A percentile compares a stretch with the other conserved stretches of the same genome.
Evolutionary conservation across 2,329 filamentous ascomycete species (phyloP).

Genomic region (Scytalidium sp.): DNA sequence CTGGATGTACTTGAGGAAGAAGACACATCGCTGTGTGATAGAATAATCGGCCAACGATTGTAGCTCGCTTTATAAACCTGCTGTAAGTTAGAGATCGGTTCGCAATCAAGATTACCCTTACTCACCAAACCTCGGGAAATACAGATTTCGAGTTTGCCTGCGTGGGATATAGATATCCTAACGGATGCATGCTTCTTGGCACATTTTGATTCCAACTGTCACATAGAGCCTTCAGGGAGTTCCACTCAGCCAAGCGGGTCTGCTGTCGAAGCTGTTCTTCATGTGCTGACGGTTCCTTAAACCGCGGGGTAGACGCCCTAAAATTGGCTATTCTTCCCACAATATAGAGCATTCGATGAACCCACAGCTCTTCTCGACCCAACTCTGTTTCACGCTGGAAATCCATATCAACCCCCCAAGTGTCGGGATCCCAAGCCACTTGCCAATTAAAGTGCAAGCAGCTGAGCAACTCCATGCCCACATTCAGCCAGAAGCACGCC

Average conservation of each 20-base stretch:
- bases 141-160: slow-evolving; percentile 66
- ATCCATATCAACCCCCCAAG: slow-evolving; percentile 83
- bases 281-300: slow-evolving; percentile 55
- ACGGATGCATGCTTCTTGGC: slow-evolving; percentile 82
- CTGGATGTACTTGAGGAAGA: slow-evolving; percentile 75
- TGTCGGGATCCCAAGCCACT: slow-evolving; percentile 83
- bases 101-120: slow-evolving; percentile 10
- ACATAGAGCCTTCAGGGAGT: slow-evolving; percentile 73
- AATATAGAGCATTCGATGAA: slow-evolving; percentile 84
- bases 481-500: slow-evolving; percentile 93
- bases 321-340: slow-evolving; percentile 87
- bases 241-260: slow-evolving; percentile 72
- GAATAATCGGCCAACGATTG: slow-evolving; percentile 78
- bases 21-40: slow-evolving; percentile 86
- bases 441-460: slow-evolving; percentile 87
- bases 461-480: slow-evolving; percentile 84
- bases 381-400: slow-evolving; percentile 55
- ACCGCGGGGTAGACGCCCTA: slow-evolving; percentile 64
- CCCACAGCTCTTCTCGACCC: slow-evolving; percentile 79
- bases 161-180: slow-evolving; percentile 70
- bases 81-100: slow-evolving; percentile 18
- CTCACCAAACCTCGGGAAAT: slow-evolving; percentile 85
- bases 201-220: slow-evolving; percentile 78
- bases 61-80: slow-evolving; percentile 78
- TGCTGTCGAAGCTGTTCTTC: slow-evolving; percentile 63